Base-by-base conservation (phyloP, 768 basidiomycete species). In the Mycena galopus region DNA sequence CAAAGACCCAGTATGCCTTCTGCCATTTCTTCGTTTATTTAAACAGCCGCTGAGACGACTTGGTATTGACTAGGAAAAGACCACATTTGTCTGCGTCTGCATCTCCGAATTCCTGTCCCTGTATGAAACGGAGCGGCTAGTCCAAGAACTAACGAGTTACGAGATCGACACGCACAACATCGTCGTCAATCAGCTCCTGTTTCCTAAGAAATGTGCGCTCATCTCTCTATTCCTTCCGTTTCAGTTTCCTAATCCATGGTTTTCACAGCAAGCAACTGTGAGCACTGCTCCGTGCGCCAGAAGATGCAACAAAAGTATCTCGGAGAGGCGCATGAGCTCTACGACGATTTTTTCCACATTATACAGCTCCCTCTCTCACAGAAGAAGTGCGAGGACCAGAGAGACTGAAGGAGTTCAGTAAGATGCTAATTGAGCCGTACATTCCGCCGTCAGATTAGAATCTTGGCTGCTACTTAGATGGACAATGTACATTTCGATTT, bases 301-400 rank as follows among this genome's bases (percentile, higher is more conserved):
- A 94, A 93, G 84, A 99, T 99, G 97, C 96, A 99, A 83, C 96
- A 98, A 83, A 98, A 98, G 82, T 99, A 99, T 82, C 90, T 99
- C 25, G 88, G 87, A 58, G 98, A 99, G 84, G 97, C 97, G 19
- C 95, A 98, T 82, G 97, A 98, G 79, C 92, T 99, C 59, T 98
- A 98, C 80, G 95, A 96, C 82, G 96, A 98, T 77, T 98, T 97
- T 81, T 99, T 99, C 92, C 96, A 99, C 82, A 98, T 99, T 76
- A 84, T 98, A 19, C 91, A 93, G 80, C 89, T 99, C 58, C 98
- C 98, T 3, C 84, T 99, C 90, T 99, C 65, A 98, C 96, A 6
- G 97, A 99, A 80, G 98, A 99, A 83, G 97, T 99, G 5, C 89
- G 98, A 77, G 98, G 98, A 6, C 95, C 96, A 0, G 93, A 96